Conservation (phyloP, 441 rosid species). For the Corymbia calophylla region DNA sequence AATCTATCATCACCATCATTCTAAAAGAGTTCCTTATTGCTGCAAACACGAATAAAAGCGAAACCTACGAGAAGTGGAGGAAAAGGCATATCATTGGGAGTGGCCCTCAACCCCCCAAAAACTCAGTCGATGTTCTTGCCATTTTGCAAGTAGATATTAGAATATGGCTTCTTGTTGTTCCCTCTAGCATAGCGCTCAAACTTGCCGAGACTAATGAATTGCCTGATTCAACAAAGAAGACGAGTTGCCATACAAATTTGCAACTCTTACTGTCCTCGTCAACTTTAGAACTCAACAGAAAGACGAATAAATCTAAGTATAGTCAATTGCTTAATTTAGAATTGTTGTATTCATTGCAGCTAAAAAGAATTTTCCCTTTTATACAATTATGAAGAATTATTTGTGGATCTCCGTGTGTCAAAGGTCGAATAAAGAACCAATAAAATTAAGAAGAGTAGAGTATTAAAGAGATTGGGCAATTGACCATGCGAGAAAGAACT, state of each 20-base stretch:
- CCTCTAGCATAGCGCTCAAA: neutral
- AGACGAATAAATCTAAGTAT: neutral
- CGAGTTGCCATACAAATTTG: neutral
- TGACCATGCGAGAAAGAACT: neutral
- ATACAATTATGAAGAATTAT: neutral
- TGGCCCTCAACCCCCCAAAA: neutral
- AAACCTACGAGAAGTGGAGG: neutral
- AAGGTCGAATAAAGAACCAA: neutral
- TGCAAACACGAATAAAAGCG: neutral
- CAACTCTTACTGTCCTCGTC: neutral
- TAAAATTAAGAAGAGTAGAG: too few species aligned
- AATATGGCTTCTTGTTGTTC: neutral
- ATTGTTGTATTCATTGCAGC: neutral
- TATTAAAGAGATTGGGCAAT: neutral
- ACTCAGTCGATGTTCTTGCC: neutral
- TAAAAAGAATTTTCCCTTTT: neutral
- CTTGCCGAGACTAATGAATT: neutral
- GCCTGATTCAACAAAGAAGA: neutral
- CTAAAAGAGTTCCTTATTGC: too few species aligned
- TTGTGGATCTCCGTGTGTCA: neutral
- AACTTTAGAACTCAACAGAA: neutral
- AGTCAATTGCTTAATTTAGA: neutral
- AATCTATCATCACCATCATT: too few species aligned
- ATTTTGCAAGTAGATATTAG: neutral
- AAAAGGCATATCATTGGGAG: neutral